Conservation (phyloP, 768 basidiomycete genomes). For the Lactifluus rugatus region DNA sequence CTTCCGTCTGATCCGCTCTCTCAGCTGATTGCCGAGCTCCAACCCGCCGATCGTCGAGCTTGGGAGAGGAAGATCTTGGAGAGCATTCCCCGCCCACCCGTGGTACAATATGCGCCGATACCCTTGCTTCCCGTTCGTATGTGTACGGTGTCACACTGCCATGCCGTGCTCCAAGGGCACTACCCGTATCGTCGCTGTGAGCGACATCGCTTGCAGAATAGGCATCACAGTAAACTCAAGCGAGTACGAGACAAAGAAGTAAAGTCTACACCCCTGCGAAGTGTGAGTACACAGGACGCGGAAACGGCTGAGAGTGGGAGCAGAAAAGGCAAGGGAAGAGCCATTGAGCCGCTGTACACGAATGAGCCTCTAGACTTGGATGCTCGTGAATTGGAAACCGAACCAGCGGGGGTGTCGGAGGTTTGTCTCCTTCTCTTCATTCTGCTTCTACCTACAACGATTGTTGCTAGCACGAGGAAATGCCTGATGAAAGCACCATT, state of each 20-base stretch:
- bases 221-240: slow-evolving; percentile 43
- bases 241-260: slow-evolving; percentile 40
- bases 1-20: neutral
- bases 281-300: slow-evolving; percentile 2
- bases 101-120: slow-evolving; percentile 16
- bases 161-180: slow-evolving; percentile 37
- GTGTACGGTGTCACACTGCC: slow-evolving; percentile 51
- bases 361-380: slow-evolving; percentile 8
- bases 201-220: slow-evolving; percentile 45
- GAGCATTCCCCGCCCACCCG: slow-evolving; percentile 3
- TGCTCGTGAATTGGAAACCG: neutral
- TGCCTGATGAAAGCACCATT: slow-evolving; percentile 15
- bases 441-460: neutral
- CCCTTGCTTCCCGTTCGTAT: slow-evolving; percentile 33
- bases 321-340: neutral
- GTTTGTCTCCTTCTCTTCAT: neutral
- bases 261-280: slow-evolving; percentile 27
- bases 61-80: slow-evolving; percentile 18
- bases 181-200: slow-evolving; percentile 48
- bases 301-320: neutral
- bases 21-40: slow-evolving; percentile 30
- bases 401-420: neutral
- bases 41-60: slow-evolving; percentile 16
- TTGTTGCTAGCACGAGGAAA: slow-evolving; percentile 2
- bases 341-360: neutral